These are phyloP conservation scores for Terana coerulea DNA, from an alignment of 768 basidiomycete genomes.

Conservation along the genomic window DNA sequence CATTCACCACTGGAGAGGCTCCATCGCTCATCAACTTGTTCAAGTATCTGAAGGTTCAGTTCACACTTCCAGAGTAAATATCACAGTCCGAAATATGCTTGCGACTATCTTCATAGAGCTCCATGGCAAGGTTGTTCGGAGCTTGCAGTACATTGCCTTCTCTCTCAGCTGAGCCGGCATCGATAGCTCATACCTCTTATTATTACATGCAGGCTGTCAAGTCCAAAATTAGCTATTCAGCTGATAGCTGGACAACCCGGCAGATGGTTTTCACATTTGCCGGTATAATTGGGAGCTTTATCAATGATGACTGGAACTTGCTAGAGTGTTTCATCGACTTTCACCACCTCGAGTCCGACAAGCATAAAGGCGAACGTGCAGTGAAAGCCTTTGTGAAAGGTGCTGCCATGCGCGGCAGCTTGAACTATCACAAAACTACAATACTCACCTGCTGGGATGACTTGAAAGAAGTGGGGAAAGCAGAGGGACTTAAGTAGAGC, in stretches of 20 bases:
- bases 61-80: constrained; percentile 23
- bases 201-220: constrained; percentile 7
- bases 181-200: not conserved
- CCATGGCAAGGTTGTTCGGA: constrained; percentile 20
- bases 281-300: constrained; percentile 15
- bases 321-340: constrained; percentile 17
- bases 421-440: no score
- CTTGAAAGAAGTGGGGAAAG: no score
- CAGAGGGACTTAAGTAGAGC: no score
- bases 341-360: constrained; percentile 14
- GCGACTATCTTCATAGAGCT: constrained; percentile 13
- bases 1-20: constrained; percentile 24
- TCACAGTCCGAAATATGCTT: constrained; percentile 22
- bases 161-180: not conserved
- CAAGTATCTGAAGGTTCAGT: constrained; percentile 14
- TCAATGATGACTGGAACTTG: constrained; percentile 20
- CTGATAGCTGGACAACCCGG: constrained; percentile 16
- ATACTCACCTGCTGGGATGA: no score
- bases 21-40: constrained; percentile 15
- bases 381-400: constrained; percentile 28
- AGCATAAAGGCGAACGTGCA: constrained; percentile 27
- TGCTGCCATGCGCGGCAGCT: constrained; percentile 18
- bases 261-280: constrained; percentile 22
- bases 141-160: constrained; percentile 14
- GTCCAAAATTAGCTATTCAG: constrained; percentile 15